Percentiles rank a stretch among this genome's conserved stretches.
Conservation (phyloP, 805 yeast species). For the Lipomyces spencermartinsiae region DNA sequence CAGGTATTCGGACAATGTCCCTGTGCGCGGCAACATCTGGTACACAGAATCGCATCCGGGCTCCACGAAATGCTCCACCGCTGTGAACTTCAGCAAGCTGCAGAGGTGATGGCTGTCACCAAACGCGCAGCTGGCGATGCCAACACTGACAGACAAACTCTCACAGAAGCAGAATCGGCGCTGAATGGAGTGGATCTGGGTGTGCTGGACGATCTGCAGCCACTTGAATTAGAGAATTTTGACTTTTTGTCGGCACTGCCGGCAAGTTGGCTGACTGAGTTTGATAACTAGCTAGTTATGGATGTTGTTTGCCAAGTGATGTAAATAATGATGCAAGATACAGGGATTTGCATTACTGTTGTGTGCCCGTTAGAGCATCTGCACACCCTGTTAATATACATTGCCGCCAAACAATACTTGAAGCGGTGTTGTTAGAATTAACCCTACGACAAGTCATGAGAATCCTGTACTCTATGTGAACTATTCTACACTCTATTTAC, state of each 20-base stretch:
- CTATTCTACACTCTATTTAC: neutral
- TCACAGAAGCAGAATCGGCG: neutral
- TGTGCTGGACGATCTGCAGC: constrained; percentile 13
- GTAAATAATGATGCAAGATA: too few species aligned
- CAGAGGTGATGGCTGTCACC: neutral
- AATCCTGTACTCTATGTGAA: neutral
- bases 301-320: too few species aligned
- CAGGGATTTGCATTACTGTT: too few species aligned
- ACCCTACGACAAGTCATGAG: neutral
- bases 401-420: neutral
- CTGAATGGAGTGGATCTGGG: constrained; percentile 17
- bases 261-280: constrained; percentile 23
- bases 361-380: too few species aligned
- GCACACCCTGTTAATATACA: too few species aligned
- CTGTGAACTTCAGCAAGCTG: constrained; percentile 14
- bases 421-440: too few species aligned
- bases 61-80: constrained; percentile 29
- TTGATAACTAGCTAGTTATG: neutral
- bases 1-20: constrained; percentile 20
- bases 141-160: constrained; percentile 3
- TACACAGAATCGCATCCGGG: constrained; percentile 28
- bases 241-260: constrained; percentile 29
- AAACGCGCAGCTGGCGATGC: constrained; percentile 6
- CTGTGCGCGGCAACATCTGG: constrained; percentile 34
- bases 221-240: constrained; percentile 27